Conservation (phyloP, 2,329 filamentous ascomycete genomes). For the Curvularia hawaiiensis region DNA sequence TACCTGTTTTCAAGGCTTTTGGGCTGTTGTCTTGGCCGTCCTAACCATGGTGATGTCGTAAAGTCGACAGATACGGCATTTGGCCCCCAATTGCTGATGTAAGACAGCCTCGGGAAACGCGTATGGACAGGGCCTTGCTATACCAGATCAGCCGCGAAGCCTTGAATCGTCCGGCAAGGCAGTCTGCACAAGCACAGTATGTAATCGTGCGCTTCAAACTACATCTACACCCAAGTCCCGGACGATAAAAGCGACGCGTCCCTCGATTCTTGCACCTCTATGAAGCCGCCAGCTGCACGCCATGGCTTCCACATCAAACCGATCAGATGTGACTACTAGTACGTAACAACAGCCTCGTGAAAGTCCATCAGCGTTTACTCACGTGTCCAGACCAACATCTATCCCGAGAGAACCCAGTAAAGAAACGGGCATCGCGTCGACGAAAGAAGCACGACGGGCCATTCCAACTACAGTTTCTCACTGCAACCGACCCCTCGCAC, state of each 20-base stretch:
- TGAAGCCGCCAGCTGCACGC: background rate
- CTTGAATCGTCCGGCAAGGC: background rate
- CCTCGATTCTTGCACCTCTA: background rate
- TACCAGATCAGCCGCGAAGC: background rate
- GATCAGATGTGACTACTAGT: background rate
- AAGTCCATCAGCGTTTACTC: background rate
- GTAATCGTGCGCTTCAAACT: background rate
- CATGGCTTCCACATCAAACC: background rate
- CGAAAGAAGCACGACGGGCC: constrained; percentile 32
- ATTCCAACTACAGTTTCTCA: constrained; percentile 39
- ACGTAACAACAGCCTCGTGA: background rate
- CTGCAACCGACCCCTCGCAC: constrained; percentile 38
- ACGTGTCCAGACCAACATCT: background rate
- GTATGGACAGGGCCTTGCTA: background rate
- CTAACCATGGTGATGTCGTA: too few species aligned
- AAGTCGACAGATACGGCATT: background rate
- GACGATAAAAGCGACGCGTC: background rate
- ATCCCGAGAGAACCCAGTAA: background rate
- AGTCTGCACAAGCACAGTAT: background rate
- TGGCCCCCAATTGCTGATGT: background rate
- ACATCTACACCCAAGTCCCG: background rate
- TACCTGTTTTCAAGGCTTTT: background rate
- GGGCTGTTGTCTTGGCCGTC: background rate
- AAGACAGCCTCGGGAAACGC: background rate
- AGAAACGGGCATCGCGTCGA: constrained; percentile 19